Percentiles rank a stretch among this genome's conserved stretches.
Evolutionary conservation across 352 stramenopile genomes (phyloP).

Genomic region (Pilasporangium apinafurcum): DNA sequence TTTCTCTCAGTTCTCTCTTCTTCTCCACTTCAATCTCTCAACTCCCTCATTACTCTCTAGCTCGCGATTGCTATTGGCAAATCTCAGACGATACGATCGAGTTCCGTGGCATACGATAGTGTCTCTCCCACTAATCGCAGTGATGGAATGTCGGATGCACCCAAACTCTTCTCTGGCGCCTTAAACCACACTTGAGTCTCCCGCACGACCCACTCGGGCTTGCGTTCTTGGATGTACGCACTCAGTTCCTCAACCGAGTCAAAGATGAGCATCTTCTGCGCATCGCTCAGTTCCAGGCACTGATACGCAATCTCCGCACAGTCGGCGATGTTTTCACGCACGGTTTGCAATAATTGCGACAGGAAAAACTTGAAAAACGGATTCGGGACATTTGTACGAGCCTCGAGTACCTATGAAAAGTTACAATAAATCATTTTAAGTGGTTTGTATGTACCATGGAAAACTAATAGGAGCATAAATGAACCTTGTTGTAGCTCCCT

Average conservation of each 20-base stretch:
- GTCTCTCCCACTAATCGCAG: constrained; percentile 93
- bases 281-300: constrained; percentile 80
- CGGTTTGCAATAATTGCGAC: constrained; percentile 89
- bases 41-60: background rate
- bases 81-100: constrained; percentile 89
- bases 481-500: constrained; percentile 90
- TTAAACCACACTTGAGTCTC: constrained; percentile 88
- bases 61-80: background rate
- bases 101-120: constrained; percentile 94
- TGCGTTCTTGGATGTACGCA: constrained; percentile 83
- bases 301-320: constrained; percentile 94
- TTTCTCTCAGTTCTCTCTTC: constrained; percentile 4
- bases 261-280: constrained; percentile 93
- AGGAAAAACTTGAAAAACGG: constrained; percentile 94
- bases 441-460: too few species aligned
- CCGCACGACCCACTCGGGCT: constrained; percentile 89
- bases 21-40: background rate
- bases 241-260: constrained; percentile 69
- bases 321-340: constrained; percentile 94
- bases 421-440: too few species aligned
- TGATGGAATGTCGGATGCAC: constrained; percentile 90
- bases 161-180: constrained; percentile 77
- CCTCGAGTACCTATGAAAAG: constrained; percentile 68
- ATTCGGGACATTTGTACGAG: constrained; percentile 85
- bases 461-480: background rate